phyloP scores from a whole-genome alignment of 768 basidiomycete species.

The Xanthoconium purpureum region DNA sequence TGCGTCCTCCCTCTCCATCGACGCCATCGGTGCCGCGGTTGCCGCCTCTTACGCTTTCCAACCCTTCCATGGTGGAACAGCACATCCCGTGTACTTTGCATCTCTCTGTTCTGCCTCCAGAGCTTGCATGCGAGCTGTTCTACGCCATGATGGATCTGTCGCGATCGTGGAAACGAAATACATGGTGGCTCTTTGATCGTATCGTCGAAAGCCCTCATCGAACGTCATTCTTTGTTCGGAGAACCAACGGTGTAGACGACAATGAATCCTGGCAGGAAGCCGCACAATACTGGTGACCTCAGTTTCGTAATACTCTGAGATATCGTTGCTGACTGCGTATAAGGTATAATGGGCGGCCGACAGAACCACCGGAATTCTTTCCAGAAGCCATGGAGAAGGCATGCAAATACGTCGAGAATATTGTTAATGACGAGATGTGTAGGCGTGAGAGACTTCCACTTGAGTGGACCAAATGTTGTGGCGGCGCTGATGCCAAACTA shows the following conservation, averaged over 20 bases:
- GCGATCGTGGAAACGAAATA: constrained; percentile 63
- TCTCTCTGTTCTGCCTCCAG: constrained; percentile 62
- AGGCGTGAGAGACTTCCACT: constrained; percentile 57
- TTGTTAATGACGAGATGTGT: constrained; percentile 69
- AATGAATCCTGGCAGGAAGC: constrained; percentile 64
- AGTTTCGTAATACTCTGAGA: neutral
- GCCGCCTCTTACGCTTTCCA: constrained; percentile 61
- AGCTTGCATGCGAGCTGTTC: constrained; percentile 73
- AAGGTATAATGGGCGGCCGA: constrained; percentile 79
- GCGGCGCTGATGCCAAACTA: constrained; percentile 20
- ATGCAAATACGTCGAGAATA: constrained; percentile 61
- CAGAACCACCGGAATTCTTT: constrained; percentile 54
- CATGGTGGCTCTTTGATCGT: constrained; percentile 83
- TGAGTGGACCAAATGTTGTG: constrained; percentile 55
- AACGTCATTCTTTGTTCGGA: constrained; percentile 73
- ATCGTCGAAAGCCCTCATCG: constrained; percentile 81
- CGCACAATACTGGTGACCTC: constrained; percentile 66
- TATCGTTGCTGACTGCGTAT: constrained; percentile 6
- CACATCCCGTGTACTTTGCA: constrained; percentile 79
- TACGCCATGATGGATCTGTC: constrained; percentile 67
- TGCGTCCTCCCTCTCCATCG: constrained; percentile 47
- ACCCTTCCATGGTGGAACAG: constrained; percentile 58
- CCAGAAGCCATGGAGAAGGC: constrained; percentile 75
- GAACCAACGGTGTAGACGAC: constrained; percentile 41
- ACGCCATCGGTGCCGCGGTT: constrained; percentile 36